Conservation (phyloP, 1,139 yeast species). For the Debaryomyces robertsiae region DNA sequence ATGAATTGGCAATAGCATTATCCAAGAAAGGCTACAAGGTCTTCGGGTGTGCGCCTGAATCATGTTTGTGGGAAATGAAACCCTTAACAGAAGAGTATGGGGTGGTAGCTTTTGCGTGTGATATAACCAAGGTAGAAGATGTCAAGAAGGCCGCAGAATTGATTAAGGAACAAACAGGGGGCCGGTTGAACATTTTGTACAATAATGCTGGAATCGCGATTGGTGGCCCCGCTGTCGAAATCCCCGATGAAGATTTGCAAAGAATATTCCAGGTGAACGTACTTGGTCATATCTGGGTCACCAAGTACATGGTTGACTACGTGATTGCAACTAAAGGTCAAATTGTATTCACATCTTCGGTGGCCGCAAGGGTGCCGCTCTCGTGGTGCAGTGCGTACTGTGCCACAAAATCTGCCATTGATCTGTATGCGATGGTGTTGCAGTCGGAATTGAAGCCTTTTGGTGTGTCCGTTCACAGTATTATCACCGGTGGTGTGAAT, state of each 20-base stretch:
- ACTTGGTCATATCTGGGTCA: constrained; percentile 40
- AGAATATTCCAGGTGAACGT: constrained; percentile 36
- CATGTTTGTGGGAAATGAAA: constrained; percentile 25
- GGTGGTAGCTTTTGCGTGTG: constrained; percentile 34
- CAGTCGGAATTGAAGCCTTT: constrained; percentile 34
- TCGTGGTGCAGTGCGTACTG: constrained; percentile 38
- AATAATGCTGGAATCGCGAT: constrained; percentile 37
- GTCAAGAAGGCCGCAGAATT: constrained; percentile 26
- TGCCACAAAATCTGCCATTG: constrained; percentile 38
- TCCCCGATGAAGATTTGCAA: constrained; percentile 27
- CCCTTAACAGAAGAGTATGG: constrained; percentile 33
- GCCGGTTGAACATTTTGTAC: constrained; percentile 33
- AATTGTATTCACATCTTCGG: constrained; percentile 42
- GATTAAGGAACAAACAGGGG: constrained; percentile 29
- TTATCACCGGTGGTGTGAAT: constrained; percentile 45
- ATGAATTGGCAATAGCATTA: constrained; percentile 29
- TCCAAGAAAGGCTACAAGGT: constrained; percentile 37
- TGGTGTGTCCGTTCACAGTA: constrained; percentile 38
- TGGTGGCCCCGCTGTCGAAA: constrained; percentile 39
- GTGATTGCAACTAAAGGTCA: constrained; percentile 39
- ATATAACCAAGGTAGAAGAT: constrained; percentile 32
- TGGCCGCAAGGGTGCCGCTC: constrained; percentile 38
- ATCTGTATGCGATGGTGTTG: constrained; percentile 27
- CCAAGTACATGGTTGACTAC: constrained; percentile 33
- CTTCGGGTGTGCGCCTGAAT: constrained; percentile 35